phyloP scores from a whole-genome alignment of 2,329 filamentous ascomycete genomes.

The Ascochyta viciae-villosae region DNA sequence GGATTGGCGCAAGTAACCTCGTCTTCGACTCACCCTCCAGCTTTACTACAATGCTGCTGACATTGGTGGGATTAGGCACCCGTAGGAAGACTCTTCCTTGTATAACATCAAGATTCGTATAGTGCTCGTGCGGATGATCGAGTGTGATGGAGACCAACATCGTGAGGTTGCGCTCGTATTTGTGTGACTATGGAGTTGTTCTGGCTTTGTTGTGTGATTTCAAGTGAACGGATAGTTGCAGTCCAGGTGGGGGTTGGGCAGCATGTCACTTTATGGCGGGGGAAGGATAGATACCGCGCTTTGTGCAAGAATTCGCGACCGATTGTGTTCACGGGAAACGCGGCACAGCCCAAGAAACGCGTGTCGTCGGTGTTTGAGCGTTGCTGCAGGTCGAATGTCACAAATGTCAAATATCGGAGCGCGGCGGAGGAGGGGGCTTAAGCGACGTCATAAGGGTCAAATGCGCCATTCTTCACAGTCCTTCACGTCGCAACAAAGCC shows the following conservation, averaged over 20 bases:
- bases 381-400: slow-evolving; percentile 26
- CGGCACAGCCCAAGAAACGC: slow-evolving; percentile 42
- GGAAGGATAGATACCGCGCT: slow-evolving; percentile 2
- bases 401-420: slow-evolving; percentile 29
- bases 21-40: slow-evolving; percentile 81
- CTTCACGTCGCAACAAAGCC: no score
- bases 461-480: neutral
- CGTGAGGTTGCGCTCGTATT: slow-evolving; percentile 9
- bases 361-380: slow-evolving; percentile 35
- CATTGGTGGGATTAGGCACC: slow-evolving; percentile 53
- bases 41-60: slow-evolving; percentile 73
- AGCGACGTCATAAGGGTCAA: slow-evolving; percentile 11
- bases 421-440: slow-evolving; percentile 23
- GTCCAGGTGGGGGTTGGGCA: slow-evolving; percentile 22
- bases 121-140: slow-evolving; percentile 71
- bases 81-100: slow-evolving; percentile 62
- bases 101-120: slow-evolving; percentile 80
- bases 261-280: slow-evolving; percentile 28
- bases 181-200: slow-evolving; percentile 4
- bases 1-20: slow-evolving; percentile 62
- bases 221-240: slow-evolving; percentile 25
- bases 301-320: slow-evolving; percentile 10
- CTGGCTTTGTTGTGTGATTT: slow-evolving; percentile 14
- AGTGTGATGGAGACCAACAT: slow-evolving; percentile 68
- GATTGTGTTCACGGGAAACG: slow-evolving; percentile 14